Conservation (phyloP, 2,329 filamentous ascomycete genomes). For the Verticillium isaacii region DNA sequence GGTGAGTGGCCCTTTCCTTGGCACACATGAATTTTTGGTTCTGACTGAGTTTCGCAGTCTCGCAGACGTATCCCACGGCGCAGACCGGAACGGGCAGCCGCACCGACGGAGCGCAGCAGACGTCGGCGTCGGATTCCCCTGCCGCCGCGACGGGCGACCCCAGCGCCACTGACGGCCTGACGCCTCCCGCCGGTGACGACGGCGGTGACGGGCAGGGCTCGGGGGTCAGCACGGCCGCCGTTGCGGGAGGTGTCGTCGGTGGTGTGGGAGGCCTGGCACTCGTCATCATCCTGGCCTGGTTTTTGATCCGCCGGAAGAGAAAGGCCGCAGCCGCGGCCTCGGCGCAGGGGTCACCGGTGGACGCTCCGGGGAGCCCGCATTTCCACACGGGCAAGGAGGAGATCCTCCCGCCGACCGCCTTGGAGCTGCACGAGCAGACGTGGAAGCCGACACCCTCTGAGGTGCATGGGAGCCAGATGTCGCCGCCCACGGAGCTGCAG, state of each 20-base stretch:
- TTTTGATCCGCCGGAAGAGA: not conserved
- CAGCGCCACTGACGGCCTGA: not conserved
- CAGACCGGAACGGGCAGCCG: conserved; percentile 7
- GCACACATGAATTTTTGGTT: too few relatives aligned
- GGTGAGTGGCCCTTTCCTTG: conserved; percentile 12
- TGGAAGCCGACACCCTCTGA: not conserved
- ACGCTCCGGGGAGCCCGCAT: not conserved
- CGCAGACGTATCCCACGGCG: conserved; percentile 18
- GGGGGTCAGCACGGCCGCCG: conserved; percentile 22
- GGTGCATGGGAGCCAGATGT: not conserved
- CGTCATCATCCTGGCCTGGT: conserved; percentile 17
- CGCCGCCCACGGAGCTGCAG: conserved; percentile 1
- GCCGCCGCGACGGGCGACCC: conserved; percentile 1
- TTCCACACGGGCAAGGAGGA: not conserved
- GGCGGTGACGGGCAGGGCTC: conserved; percentile 1
- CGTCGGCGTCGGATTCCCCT: conserved; percentile 1
- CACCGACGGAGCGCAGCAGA: not conserved
- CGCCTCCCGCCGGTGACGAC: conserved; percentile 3
- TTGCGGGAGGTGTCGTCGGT: conserved; percentile 24
- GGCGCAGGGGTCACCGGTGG: not conserved
- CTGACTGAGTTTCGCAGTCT: conserved; percentile 6
- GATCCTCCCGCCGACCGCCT: not conserved
- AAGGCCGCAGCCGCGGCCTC: not conserved
- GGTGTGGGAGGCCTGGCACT: conserved; percentile 17
- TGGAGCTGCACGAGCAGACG: not conserved